phyloP scores from a whole-genome alignment of 83 land plant genomes.

The Diphasiastrum complanatum region DNA sequence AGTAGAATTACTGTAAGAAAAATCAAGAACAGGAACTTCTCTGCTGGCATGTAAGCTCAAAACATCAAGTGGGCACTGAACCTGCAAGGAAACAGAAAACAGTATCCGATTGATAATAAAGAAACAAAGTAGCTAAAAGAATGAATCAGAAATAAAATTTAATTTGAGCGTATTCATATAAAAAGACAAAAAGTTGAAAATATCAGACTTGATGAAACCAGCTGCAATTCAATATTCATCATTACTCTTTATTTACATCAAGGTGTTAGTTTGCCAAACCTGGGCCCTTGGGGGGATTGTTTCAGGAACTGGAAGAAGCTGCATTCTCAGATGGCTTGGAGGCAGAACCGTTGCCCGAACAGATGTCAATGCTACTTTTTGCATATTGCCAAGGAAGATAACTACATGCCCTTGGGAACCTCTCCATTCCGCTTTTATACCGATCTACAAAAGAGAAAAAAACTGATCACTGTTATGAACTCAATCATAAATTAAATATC shows the following conservation, averaged over 20 bases:
- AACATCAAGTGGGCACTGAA: constrained; percentile 90
- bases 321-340: constrained; percentile 73
- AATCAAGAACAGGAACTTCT: constrained; percentile 87
- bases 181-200: no score
- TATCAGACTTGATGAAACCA: no score
- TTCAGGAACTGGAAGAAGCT: constrained; percentile 82
- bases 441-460: constrained; percentile 50
- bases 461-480: neutral
- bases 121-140: no score
- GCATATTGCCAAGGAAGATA: constrained; percentile 89
- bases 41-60: constrained; percentile 83
- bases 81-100: constrained; percentile 59
- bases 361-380: constrained; percentile 61
- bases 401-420: constrained; percentile 82
- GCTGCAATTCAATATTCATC: neutral
- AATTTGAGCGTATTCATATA: no score
- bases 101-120: no score
- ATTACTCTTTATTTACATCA: no score
- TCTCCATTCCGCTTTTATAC: constrained; percentile 93
- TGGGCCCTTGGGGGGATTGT: constrained; percentile 97
- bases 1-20: constrained; percentile 67
- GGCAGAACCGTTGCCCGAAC: constrained; percentile 69
- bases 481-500: no score
- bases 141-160: no score
- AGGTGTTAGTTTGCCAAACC: constrained; percentile 37